Conservation (phyloP, 139 green algal species). For the Tetradesmus obliquus region DNA sequence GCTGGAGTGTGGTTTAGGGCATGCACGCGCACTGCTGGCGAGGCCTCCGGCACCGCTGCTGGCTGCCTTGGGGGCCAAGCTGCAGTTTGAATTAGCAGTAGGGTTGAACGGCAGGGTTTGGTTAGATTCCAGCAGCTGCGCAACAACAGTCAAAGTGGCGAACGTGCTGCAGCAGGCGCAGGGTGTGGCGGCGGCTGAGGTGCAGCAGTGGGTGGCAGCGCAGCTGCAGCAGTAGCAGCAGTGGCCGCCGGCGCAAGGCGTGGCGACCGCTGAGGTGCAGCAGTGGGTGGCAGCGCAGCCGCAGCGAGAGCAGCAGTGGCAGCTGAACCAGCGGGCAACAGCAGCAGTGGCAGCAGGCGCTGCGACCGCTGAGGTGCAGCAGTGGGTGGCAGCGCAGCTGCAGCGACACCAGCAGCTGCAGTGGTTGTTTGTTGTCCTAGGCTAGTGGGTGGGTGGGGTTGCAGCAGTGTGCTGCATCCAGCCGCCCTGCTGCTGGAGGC, state of each 20-base stretch:
- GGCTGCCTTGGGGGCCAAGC: slow-evolving; percentile 59
- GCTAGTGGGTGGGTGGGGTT: no score
- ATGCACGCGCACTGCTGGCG: slow-evolving; percentile 68
- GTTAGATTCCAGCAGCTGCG: slow-evolving; percentile 55
- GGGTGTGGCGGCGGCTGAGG: slow-evolving; percentile 33
- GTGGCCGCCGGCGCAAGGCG: not conserved
- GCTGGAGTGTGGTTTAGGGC: slow-evolving; percentile 43
- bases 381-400: no score
- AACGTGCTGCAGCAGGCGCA: slow-evolving; percentile 55
- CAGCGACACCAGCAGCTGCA: no score
- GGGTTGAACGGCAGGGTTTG: slow-evolving; percentile 86
- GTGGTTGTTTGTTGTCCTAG: no score
- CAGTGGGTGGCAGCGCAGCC: not conserved
- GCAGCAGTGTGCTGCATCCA: no score
- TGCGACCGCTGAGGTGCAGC: not conserved
- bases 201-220: slow-evolving; percentile 11
- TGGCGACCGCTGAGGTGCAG: not conserved
- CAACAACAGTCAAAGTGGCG: slow-evolving; percentile 60
- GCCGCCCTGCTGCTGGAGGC: no score
- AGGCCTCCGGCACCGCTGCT: slow-evolving; percentile 61
- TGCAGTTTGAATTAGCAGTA: slow-evolving; percentile 85
- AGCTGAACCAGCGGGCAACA: not conserved
- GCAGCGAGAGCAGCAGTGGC: not conserved
- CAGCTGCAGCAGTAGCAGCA: slow-evolving; percentile 10
- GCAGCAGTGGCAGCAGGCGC: not conserved